A percentile compares a stretch with the other conserved stretches of the same genome.
These are phyloP conservation scores for Ophiosphaerella narmari DNA, from an alignment of 2,329 filamentous ascomycete genomes.

Conservation along the genomic window DNA sequence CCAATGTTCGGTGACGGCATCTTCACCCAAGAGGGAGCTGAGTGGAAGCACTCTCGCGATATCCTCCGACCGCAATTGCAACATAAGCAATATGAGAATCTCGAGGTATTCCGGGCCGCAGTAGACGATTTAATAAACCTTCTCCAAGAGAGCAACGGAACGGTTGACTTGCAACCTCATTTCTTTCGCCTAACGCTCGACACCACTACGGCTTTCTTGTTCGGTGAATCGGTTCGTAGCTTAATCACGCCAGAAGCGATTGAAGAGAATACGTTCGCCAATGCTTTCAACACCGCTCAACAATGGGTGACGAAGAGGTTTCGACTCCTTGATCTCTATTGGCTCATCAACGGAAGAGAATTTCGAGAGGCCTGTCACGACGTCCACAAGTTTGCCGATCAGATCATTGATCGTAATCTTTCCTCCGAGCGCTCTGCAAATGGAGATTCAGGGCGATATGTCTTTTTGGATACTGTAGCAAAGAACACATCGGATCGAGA, in stretches of 20 bases:
- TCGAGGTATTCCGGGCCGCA: slow-evolving; percentile 62
- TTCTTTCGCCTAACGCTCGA: slow-evolving; percentile 71
- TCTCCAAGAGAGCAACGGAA: slow-evolving; percentile 53
- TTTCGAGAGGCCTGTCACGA: slow-evolving; percentile 21
- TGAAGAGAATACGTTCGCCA: slow-evolving; percentile 37
- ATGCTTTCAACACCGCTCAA: slow-evolving; percentile 47
- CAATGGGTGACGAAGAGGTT: slow-evolving; percentile 41
- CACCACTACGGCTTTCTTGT: slow-evolving; percentile 69
- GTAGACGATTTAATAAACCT: slow-evolving; percentile 58
- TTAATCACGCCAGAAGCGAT: slow-evolving; percentile 21
- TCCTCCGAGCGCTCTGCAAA: slow-evolving; percentile 24
- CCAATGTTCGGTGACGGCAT: slow-evolving; percentile 47
- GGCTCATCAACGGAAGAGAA: slow-evolving; percentile 48
- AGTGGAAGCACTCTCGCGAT: slow-evolving; percentile 41
- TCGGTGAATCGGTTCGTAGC: slow-evolving; percentile 56
- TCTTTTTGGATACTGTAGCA: slow-evolving; percentile 45
- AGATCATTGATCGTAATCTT: slow-evolving; percentile 54
- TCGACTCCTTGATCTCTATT: slow-evolving; percentile 48
- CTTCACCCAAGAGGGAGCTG: slow-evolving; percentile 27
- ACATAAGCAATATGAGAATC: slow-evolving; percentile 54
- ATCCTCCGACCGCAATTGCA: slow-evolving; percentile 56
- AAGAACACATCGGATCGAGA: slow-evolving; percentile 43
- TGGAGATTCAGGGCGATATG: slow-evolving; percentile 36
- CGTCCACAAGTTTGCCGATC: slow-evolving; percentile 44
- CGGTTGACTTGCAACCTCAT: slow-evolving; percentile 63